phyloP scores from a whole-genome alignment of 352 stramenopile species.

The Phytophthora meadii region DNA sequence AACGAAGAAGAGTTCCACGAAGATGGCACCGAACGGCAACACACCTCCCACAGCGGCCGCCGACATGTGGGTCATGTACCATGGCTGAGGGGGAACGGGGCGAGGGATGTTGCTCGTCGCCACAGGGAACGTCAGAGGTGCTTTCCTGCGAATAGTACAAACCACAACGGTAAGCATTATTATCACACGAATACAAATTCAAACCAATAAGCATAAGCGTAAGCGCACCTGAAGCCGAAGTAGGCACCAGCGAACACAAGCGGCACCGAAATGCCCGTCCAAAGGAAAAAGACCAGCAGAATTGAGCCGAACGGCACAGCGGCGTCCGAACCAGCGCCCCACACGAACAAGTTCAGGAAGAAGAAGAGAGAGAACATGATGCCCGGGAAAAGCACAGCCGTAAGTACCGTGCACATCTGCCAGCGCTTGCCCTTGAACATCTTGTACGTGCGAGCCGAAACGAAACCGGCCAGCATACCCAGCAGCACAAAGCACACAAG shows the following conservation, averaged over 20 bases:
- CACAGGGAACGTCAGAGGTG: conserved; percentile 95
- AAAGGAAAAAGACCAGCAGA: conserved; percentile 98
- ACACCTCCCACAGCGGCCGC: conserved; percentile 96
- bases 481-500: conserved; percentile 98
- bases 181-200: background rate
- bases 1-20: conserved; percentile 99
- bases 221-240: conserved; percentile 96
- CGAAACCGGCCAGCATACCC: conserved; percentile 96
- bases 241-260: conserved; percentile 99
- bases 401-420: conserved; percentile 97
- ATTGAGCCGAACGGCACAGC: conserved; percentile 98
- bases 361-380: conserved; percentile 97
- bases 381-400: conserved; percentile 97
- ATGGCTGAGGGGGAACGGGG: conserved; percentile 98
- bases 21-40: conserved; percentile 99
- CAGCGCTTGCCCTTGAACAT: conserved; percentile 99
- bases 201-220: background rate
- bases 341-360: conserved; percentile 97
- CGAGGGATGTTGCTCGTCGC: conserved; percentile 98
- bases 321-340: conserved; percentile 92
- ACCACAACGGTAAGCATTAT: conserved; percentile 2
- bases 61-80: conserved; percentile 97
- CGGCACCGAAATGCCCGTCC: conserved; percentile 98
- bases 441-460: conserved; percentile 98
- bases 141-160: conserved; percentile 49